These are phyloP conservation scores for Parmelia sp. DNA, from an alignment of 495 filamentous ascomycete species.

Conservation along the genomic window DNA sequence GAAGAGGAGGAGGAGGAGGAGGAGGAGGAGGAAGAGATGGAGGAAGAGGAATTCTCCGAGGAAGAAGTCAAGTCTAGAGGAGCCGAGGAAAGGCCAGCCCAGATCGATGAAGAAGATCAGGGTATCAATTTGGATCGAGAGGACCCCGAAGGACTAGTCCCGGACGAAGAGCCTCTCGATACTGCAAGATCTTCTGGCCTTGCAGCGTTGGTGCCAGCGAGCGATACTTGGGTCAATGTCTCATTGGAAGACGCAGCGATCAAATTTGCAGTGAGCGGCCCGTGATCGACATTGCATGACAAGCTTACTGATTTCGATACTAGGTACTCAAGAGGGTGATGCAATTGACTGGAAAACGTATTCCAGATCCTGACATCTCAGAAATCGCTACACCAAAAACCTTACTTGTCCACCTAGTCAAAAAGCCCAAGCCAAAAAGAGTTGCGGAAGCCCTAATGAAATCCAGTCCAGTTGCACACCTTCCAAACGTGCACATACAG, in stretches of 20 bases:
- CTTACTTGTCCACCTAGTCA: constrained; percentile 48
- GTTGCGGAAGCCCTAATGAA: constrained; percentile 36
- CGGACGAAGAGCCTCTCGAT: neutral
- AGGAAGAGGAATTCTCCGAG: neutral
- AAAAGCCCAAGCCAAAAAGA: constrained; percentile 55
- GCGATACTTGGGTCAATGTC: constrained; percentile 44
- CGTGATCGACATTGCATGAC: constrained; percentile 9
- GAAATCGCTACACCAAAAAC: constrained; percentile 46
- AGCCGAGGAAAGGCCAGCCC: neutral
- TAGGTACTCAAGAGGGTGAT: constrained; percentile 71
- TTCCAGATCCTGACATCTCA: constrained; percentile 61
- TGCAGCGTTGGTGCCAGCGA: neutral
- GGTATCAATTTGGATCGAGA: neutral
- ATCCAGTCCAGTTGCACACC: constrained; percentile 27
- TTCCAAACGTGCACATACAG: constrained; percentile 67
- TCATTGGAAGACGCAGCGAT: constrained; percentile 51
- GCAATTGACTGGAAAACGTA: constrained; percentile 65
- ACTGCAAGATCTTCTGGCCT: neutral
- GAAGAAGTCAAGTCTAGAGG: too few species aligned
- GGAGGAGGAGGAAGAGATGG: neutral
- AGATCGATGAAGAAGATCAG: neutral
- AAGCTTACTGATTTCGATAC: constrained; percentile 11
- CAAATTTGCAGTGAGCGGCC: constrained; percentile 65
- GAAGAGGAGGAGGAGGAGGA: neutral
- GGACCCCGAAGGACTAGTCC: neutral